Evolutionary conservation across 2,329 filamentous ascomycete species (phyloP).

Genomic region (Lecanosticta acicola): DNA sequence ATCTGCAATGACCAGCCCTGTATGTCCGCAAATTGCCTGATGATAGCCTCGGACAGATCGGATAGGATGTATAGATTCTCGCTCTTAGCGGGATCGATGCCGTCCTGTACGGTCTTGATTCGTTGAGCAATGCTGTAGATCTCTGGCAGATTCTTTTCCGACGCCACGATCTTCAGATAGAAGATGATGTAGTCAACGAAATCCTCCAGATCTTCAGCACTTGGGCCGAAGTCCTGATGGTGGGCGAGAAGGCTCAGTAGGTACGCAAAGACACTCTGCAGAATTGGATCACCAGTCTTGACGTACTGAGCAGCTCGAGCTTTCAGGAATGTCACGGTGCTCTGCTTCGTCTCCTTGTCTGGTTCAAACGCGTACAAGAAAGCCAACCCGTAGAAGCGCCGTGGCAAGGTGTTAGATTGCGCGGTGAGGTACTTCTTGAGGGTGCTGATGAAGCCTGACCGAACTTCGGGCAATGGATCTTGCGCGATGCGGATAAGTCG

Average conservation of each 20-base stretch:
- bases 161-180: conserved; percentile 76
- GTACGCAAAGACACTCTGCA: conserved; percentile 77
- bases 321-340: conserved; percentile 81
- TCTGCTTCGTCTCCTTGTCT: conserved; percentile 61
- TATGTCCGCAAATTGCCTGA: conserved; percentile 79
- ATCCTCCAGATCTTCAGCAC: conserved; percentile 65
- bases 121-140: conserved; percentile 90
- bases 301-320: conserved; percentile 67
- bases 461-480: conserved; percentile 67
- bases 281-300: conserved; percentile 50
- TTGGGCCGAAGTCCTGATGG: conserved; percentile 77
- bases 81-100: conserved; percentile 60
- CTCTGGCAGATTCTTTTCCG: conserved; percentile 77
- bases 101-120: conserved; percentile 84
- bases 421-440: conserved; percentile 85
- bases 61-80: conserved; percentile 79
- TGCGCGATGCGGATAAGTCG: conserved; percentile 74
- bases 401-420: conserved; percentile 52
- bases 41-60: conserved; percentile 76
- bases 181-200: conserved; percentile 86
- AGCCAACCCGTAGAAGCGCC: conserved; percentile 80
- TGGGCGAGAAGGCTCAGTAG: conserved; percentile 85
- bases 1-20: conserved; percentile 82
- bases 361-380: conserved; percentile 93
- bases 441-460: conserved; percentile 72